Evolutionary conservation across 2,329 filamentous ascomycete species (phyloP).

Genomic region (Hymenoscyphus albidus): DNA sequence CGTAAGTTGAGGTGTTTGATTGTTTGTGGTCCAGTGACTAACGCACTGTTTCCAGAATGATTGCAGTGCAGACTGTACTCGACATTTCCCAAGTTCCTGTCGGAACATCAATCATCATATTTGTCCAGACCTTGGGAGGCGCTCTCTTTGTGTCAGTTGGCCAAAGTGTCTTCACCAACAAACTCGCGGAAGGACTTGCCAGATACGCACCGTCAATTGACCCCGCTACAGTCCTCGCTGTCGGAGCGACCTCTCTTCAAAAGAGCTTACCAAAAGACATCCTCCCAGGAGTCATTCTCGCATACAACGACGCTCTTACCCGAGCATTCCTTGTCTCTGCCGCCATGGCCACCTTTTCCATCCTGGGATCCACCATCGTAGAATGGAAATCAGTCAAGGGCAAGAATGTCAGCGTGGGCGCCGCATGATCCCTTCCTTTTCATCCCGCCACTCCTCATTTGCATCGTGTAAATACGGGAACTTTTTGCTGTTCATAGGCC

Average conservation of each 20-base stretch:
- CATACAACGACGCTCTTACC: slow-evolving; percentile 54
- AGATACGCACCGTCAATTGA: slow-evolving; percentile 32
- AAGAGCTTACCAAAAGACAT: slow-evolving; percentile 46
- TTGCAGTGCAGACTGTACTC: slow-evolving; percentile 18
- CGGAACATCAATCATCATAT: slow-evolving; percentile 36
- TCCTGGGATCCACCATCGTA: slow-evolving; percentile 43
- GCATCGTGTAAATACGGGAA: no score
- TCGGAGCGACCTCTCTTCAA: slow-evolving; percentile 48
- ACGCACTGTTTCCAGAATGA: neutral
- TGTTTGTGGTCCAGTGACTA: no score
- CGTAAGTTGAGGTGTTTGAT: neutral
- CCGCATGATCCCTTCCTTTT: slow-evolving; percentile 19
- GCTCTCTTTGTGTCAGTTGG: slow-evolving; percentile 54
- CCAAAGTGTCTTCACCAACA: slow-evolving; percentile 41
- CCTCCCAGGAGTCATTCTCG: slow-evolving; percentile 51
- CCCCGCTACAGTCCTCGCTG: slow-evolving; percentile 36
- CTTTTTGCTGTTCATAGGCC: no score
- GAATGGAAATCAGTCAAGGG: slow-evolving; percentile 53
- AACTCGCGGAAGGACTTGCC: slow-evolving; percentile 22
- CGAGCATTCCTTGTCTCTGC: slow-evolving; percentile 53
- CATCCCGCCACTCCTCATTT: neutral
- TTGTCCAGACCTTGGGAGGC: slow-evolving; percentile 53
- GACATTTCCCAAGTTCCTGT: slow-evolving; percentile 16
- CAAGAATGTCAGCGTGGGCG: slow-evolving; percentile 34
- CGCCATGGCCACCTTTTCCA: slow-evolving; percentile 44